Evolutionary conservation across 352 stramenopile species (phyloP).

Genomic region (Globisporangium viniferum): DNA sequence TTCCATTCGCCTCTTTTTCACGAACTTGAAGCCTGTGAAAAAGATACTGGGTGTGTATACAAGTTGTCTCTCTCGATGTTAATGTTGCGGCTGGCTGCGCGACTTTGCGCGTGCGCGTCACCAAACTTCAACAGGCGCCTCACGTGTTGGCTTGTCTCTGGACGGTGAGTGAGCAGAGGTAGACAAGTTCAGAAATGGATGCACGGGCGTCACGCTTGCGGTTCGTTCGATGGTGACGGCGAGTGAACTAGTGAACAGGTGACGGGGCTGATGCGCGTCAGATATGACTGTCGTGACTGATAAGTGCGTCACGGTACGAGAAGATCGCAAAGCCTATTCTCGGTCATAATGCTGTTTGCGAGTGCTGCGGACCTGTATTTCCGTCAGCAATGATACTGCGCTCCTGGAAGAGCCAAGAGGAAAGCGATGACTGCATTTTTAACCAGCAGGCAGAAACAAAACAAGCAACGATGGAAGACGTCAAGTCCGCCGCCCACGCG

Average conservation of each 20-base stretch:
- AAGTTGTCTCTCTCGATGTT: too few relatives aligned
- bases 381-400: background rate
- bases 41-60: too few relatives aligned
- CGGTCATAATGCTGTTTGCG: background rate
- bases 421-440: conserved; percentile 3
- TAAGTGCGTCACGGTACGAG: background rate
- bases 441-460: background rate
- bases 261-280: background rate
- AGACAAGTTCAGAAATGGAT: conserved; percentile 2
- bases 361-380: background rate
- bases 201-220: background rate
- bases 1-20: too few relatives aligned
- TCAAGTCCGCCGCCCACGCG: conserved; percentile 38
- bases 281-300: too few relatives aligned
- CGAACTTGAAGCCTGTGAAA: too few relatives aligned
- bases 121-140: conserved; percentile 1
- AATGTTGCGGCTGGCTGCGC: too few relatives aligned
- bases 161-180: background rate
- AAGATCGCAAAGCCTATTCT: background rate
- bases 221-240: background rate
- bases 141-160: background rate
- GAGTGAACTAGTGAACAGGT: background rate
- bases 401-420: background rate
- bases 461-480: conserved; percentile 31
- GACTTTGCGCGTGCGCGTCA: background rate